These are phyloP conservation scores for Xylaria longipes DNA, from an alignment of 495 filamentous ascomycete genomes.

Conservation along the genomic window DNA sequence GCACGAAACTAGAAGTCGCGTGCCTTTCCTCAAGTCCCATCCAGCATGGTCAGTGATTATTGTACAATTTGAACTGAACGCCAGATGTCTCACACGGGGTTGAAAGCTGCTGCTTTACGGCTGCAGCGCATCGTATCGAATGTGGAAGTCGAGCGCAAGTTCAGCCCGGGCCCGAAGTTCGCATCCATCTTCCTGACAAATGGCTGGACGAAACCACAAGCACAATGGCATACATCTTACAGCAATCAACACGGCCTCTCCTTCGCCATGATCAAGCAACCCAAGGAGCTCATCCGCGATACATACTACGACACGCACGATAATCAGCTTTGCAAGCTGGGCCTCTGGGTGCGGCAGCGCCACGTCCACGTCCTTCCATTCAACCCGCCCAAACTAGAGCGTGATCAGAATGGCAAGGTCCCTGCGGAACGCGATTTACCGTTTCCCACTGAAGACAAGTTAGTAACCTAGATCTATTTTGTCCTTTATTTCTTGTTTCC, in stretches of 20 bases:
- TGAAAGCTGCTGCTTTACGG: slow-evolving; percentile 15
- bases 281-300: slow-evolving; percentile 26
- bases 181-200: slow-evolving; percentile 13
- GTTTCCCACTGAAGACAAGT: background rate
- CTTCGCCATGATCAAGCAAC: slow-evolving; percentile 11
- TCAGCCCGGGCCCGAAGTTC: slow-evolving; percentile 29
- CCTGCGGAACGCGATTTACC: background rate
- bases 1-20: background rate
- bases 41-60: background rate
- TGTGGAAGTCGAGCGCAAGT: slow-evolving; percentile 34
- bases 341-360: slow-evolving; percentile 31
- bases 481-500: background rate
- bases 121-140: slow-evolving; percentile 29
- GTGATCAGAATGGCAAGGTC: background rate
- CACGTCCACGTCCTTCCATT: background rate
- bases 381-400: background rate
- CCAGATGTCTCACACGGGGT: slow-evolving; percentile 1
- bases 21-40: background rate
- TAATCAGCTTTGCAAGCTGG: slow-evolving; percentile 22
- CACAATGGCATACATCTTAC: background rate
- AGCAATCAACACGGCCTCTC: background rate
- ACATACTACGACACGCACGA: slow-evolving; percentile 32
- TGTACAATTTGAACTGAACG: background rate
- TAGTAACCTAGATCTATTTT: background rate
- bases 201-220: background rate